Evolutionary conservation across 2,329 filamentous ascomycete genomes (phyloP).

Genomic region (Neonectria faginata): DNA sequence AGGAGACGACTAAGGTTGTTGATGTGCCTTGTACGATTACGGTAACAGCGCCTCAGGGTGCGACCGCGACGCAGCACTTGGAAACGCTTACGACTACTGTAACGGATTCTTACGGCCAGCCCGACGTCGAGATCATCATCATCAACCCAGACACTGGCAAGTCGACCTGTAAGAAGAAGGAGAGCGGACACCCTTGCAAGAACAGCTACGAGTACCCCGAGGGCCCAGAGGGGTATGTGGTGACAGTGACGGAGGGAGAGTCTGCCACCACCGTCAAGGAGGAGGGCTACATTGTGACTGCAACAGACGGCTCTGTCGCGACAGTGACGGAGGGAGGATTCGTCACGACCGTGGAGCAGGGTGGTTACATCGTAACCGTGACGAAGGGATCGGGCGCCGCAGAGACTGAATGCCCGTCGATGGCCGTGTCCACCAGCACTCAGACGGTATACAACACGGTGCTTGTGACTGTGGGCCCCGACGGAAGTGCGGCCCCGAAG

Average conservation of each 20-base stretch:
- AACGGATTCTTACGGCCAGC: conserved; percentile 28
- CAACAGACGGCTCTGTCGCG: too few species aligned
- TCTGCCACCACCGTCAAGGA: conserved; percentile 18
- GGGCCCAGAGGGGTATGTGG: conserved; percentile 8
- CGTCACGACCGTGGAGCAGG: too few species aligned
- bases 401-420: conserved; percentile 40
- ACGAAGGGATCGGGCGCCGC: conserved; percentile 17
- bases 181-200: conserved; percentile 45
- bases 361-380: background rate
- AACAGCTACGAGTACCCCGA: background rate
- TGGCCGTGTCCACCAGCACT: conserved; percentile 46
- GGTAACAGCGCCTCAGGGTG: conserved; percentile 38
- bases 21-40: conserved; percentile 34
- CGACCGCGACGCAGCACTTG: conserved; percentile 28
- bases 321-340: too few species aligned
- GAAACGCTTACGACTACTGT: conserved; percentile 44
- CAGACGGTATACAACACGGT: conserved; percentile 54
- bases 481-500: conserved; percentile 4
- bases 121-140: conserved; percentile 48
- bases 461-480: conserved; percentile 45
- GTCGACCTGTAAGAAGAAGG: conserved; percentile 44
- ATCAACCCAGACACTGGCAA: conserved; percentile 49
- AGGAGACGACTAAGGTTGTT: conserved; percentile 35
- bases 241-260: conserved; percentile 25
- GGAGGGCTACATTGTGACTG: too few species aligned